Evolutionary conservation across 148 eudicot species (phyloP), one percentile per base, ranked within the genome.

Genomic region (Silene latifolia): DNA sequence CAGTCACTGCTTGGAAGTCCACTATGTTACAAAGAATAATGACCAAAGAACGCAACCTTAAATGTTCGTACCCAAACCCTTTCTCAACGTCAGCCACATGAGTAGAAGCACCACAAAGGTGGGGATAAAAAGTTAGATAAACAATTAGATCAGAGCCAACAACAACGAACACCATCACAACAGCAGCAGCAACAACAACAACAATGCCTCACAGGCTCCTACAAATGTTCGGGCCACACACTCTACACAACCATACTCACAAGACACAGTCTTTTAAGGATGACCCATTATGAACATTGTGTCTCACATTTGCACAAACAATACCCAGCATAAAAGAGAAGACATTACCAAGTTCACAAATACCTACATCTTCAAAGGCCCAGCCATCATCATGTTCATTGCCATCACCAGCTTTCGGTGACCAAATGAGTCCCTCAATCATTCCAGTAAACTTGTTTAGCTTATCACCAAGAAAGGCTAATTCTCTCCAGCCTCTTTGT

Each of bases 401-500:
- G 74, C 88, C 87, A 66, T 96, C 89, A 20, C 89, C 87, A 71
- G 82, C 74, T 83, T 82, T 92, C 72, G 99, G 99, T 74, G 99
- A 96, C 99, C 99, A 96, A 81, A 96, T 96, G 21, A 96, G 79
- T 60, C 99, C 98, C 83, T 96, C 99, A 46, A 96, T 87, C 90
- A 96, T 91, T 78, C 99, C 99, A 63, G 90, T 88, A 67, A 96
- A 90, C 84, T 92, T 96, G 85, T 96, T 90, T 44, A 96, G 77
- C 82, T 92, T 96, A 83, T 96, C 99, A 71, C 99, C 99, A 75
- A 96, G 72, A 80, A 88, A 60, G 66, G 99, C 96, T 64, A 96
- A 82, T 77, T 96, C 99, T 76, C 99, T 89, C 99, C 99, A 96
- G 27, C 99, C 99, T 89, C 99, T 85, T 84, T 96, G 99, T 67